Percentiles rank a stretch among this genome's conserved stretches.
Evolutionary conservation across 805 yeast genomes (phyloP).

Genomic region (Wickerhamomyces canadensis): DNA sequence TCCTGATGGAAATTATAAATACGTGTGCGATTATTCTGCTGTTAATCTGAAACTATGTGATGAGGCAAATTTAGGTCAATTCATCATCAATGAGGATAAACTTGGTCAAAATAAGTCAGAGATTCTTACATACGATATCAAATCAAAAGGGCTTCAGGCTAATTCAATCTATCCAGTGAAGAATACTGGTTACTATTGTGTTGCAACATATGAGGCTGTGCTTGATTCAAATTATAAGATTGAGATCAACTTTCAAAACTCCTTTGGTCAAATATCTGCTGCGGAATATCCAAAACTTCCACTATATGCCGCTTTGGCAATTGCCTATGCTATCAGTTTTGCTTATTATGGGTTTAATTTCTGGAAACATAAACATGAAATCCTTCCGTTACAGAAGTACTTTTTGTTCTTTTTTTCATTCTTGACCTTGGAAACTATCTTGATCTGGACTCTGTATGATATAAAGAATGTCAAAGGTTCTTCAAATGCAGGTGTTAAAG

Average conservation of each 20-base stretch:
- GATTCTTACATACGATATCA: slow-evolving; percentile 51
- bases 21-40: slow-evolving; percentile 72
- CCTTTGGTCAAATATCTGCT: slow-evolving; percentile 87
- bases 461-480: slow-evolving; percentile 61
- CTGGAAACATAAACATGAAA: slow-evolving; percentile 78
- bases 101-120: slow-evolving; percentile 42
- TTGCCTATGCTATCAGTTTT: slow-evolving; percentile 75
- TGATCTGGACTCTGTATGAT: slow-evolving; percentile 90
- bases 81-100: slow-evolving; percentile 45
- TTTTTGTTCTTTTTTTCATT: slow-evolving; percentile 80
- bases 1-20: slow-evolving; percentile 42
- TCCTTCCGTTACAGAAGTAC: slow-evolving; percentile 86
- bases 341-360: slow-evolving; percentile 83
- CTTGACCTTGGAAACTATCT: slow-evolving; percentile 76
- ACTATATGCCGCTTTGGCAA: slow-evolving; percentile 78
- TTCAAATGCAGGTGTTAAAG: slow-evolving; percentile 49
- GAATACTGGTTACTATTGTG: slow-evolving; percentile 89
- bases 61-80: slow-evolving; percentile 49
- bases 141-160: slow-evolving; percentile 53
- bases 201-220: slow-evolving; percentile 52
- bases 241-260: slow-evolving; percentile 78
- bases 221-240: slow-evolving; percentile 46
- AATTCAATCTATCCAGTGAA: slow-evolving; percentile 58
- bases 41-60: slow-evolving; percentile 53
- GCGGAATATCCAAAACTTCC: slow-evolving; percentile 88